These are phyloP conservation scores for Hypholoma fasciculare DNA, from an alignment of 768 basidiomycete species.

Conservation along the genomic window DNA sequence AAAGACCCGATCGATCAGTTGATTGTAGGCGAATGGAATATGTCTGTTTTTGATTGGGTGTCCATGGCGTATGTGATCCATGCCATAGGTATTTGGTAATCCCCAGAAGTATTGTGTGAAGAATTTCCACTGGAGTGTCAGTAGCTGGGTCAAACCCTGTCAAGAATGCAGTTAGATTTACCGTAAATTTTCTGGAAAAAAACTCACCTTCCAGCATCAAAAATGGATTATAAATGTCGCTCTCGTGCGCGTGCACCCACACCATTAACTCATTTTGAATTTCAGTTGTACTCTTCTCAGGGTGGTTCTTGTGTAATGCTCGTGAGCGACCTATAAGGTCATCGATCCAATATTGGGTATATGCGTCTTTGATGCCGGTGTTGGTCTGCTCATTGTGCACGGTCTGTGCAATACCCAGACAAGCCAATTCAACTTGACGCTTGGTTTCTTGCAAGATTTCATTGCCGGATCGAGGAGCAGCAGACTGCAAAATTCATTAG, in stretches of 20 bases:
- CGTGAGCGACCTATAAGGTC: constrained; percentile 22
- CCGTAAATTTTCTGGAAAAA: neutral
- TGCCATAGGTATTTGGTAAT: constrained; percentile 45
- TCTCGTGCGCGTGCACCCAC: constrained; percentile 25
- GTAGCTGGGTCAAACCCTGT: constrained; percentile 28
- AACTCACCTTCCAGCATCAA: constrained; percentile 25
- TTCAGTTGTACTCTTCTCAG: constrained; percentile 8
- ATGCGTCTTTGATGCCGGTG: constrained; percentile 39
- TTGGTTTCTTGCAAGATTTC: constrained; percentile 23
- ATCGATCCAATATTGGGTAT: constrained; percentile 39
- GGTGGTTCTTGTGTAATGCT: constrained; percentile 18
- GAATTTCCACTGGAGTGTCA: constrained; percentile 42
- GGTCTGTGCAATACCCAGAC: constrained; percentile 25
- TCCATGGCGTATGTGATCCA: constrained; percentile 29
- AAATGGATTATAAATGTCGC: constrained; percentile 29
- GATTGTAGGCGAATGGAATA: constrained; percentile 31
- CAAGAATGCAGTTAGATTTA: neutral
- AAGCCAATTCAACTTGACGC: constrained; percentile 30
- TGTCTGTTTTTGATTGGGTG: constrained; percentile 18
- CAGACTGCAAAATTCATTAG: constrained; percentile 24
- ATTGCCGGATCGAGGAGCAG: constrained; percentile 18
- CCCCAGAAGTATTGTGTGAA: constrained; percentile 45
- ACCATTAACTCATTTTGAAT: constrained; percentile 24
- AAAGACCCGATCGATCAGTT: constrained; percentile 30
- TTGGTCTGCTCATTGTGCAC: constrained; percentile 29